Evolutionary conservation across 305 asterid genomes (phyloP), one percentile per base, ranked within the genome.

Genomic region (Solanum hybrid): DNA sequence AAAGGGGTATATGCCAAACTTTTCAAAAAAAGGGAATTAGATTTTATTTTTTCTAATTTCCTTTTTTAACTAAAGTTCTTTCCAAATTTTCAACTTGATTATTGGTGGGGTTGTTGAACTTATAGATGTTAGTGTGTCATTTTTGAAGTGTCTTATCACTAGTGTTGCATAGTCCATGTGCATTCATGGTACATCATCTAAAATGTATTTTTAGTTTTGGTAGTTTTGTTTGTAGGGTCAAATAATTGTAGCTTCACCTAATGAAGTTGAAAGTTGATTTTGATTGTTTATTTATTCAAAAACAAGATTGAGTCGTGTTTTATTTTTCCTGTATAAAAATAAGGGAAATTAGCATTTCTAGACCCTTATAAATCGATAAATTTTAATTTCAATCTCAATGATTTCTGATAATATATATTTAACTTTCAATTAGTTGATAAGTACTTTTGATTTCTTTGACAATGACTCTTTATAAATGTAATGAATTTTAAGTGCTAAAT

Each of bases 81-180:
- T 84, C 0, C 0, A 51, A 51, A 10, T 1, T 31, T 51, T 31
- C 10, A 17, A 84, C 10, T 84, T 51, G 88, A 51, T 51, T 51
- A 73, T 84, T 84, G 88, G 39, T 84, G 77, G 88, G 13, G 88
- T 84, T 20, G 88, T 84, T 84, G 88, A 51, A 20, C 41, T 84
- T 61, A 32, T 32, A 84, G 36, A 20, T 51, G 32, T 82, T 41
- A 27, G 77, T 3, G 11, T 84, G 31, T 31, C 88, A 84, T 6
- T 51, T 84, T 22, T 31, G 20, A 3, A 31, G 76, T 84, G 88
- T 84, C 39, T 32, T 29, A 84, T 84, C 76, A 51, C 5, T 84
- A 10, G 77, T 31, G 77, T 6, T 84, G 31, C 76, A 84, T 84
- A 26, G 88, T 31, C 88, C 41, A 51, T 51, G 76, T 84, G 32